Evolutionary conservation across 1,284 basidiomycete species (phyloP).

Genomic region (Taiwanofungus camphoratus): DNA sequence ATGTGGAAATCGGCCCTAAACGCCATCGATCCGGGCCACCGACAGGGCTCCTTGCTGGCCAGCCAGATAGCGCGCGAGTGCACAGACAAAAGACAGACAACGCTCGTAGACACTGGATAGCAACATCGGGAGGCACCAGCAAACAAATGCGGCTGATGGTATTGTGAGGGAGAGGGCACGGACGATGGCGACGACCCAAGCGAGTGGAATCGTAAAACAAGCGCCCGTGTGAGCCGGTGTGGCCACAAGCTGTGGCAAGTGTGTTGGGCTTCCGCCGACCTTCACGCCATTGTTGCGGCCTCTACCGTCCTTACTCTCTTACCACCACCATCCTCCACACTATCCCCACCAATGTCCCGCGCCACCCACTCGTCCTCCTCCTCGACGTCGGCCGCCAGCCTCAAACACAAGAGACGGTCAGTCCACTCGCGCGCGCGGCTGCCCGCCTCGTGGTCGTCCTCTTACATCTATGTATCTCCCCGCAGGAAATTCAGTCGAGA

Average conservation of each 20-base stretch:
- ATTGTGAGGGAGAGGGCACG: constrained; percentile 4
- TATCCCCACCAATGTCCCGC: constrained; percentile 25
- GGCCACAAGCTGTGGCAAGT: constrained; percentile 13
- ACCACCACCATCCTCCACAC: constrained; percentile 30
- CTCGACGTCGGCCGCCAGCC: constrained; percentile 21
- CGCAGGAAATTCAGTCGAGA: constrained; percentile 54
- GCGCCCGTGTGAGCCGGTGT: constrained; percentile 14
- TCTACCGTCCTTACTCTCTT: constrained; percentile 31
- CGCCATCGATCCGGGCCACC: constrained; percentile 21
- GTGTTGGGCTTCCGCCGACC: constrained; percentile 21
- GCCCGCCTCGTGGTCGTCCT: constrained; percentile 19
- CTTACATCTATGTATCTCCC: constrained; percentile 20
- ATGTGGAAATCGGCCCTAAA: constrained; percentile 12
- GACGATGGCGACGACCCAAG: constrained; percentile 18
- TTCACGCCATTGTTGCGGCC: constrained; percentile 28
- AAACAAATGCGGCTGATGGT: not conserved
- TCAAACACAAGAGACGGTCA: constrained; percentile 33
- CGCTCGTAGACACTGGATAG: not conserved
- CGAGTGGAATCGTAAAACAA: constrained; percentile 15
- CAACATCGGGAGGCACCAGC: not conserved
- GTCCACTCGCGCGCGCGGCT: constrained; percentile 20
- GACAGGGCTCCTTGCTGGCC: constrained; percentile 12
- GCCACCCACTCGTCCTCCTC: constrained; percentile 23
- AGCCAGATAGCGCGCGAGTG: not conserved
- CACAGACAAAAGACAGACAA: constrained; percentile 7